phyloP scores from a whole-genome alignment of 306 rosid species.

The Cicer judaicum region DNA sequence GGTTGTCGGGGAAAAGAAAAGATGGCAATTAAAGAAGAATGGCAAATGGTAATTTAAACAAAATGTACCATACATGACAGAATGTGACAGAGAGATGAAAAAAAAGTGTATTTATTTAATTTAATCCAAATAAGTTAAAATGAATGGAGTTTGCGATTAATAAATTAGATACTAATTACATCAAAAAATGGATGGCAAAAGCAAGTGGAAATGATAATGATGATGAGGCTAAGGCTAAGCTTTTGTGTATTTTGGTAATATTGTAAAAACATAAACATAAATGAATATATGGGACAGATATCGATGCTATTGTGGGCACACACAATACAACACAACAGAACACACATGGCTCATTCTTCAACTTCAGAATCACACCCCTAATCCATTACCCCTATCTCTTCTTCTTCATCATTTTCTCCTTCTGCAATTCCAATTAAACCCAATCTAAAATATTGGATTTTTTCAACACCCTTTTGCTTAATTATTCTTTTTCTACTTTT shows the following conservation, averaged over 20 bases:
- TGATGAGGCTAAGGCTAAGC: slow-evolving; percentile 48
- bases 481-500: neutral
- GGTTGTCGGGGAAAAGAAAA: neutral
- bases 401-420: slow-evolving; percentile 30
- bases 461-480: slow-evolving; percentile 19
- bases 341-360: slow-evolving; percentile 44
- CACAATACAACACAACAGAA: slow-evolving; percentile 7
- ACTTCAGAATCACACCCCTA: slow-evolving; percentile 47
- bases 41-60: neutral
- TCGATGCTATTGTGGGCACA: slow-evolving; percentile 35
- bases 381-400: slow-evolving; percentile 17
- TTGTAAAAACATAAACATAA: slow-evolving; percentile 61
- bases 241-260: slow-evolving; percentile 62
- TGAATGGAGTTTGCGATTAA: too few species aligned
- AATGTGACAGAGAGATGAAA: neutral
- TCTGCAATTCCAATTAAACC: slow-evolving; percentile 36
- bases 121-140: neutral
- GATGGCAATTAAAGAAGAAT: neutral
- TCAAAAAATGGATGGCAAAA: slow-evolving; percentile 33
- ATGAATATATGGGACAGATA: slow-evolving; percentile 42
- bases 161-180: neutral
- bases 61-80: slow-evolving; percentile 2
- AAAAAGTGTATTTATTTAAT: neutral
- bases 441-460: neutral
- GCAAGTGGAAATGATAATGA: slow-evolving; percentile 38